Evolutionary conservation across 495 filamentous ascomycete species (phyloP).

Genomic region (Podospora pseudocomata): DNA sequence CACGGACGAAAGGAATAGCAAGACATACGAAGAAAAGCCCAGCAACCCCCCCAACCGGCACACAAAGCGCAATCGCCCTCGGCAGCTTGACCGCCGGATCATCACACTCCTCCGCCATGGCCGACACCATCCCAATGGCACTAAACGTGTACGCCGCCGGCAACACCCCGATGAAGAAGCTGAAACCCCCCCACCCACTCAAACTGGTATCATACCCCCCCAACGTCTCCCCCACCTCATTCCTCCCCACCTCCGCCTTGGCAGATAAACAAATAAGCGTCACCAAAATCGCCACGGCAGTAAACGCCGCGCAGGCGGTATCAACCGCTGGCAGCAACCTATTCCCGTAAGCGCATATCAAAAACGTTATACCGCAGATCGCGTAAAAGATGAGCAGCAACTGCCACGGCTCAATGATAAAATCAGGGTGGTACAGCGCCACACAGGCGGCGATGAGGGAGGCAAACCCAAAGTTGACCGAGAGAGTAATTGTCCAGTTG

Average conservation of each 20-base stretch:
- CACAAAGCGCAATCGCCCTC: slow-evolving; percentile 55
- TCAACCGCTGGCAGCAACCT: slow-evolving; percentile 56
- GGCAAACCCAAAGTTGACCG: slow-evolving; percentile 60
- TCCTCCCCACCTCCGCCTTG: slow-evolving; percentile 51
- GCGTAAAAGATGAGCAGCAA: slow-evolving; percentile 61
- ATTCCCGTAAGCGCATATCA: slow-evolving; percentile 57
- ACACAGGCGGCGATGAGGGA: slow-evolving; percentile 56
- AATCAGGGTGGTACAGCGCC: slow-evolving; percentile 49
- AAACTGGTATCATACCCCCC: slow-evolving; percentile 51
- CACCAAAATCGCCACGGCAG: slow-evolving; percentile 52
- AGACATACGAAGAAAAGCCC: slow-evolving; percentile 55
- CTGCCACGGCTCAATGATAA: slow-evolving; percentile 49
- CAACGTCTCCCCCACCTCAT: slow-evolving; percentile 36
- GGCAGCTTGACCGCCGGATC: slow-evolving; percentile 56
- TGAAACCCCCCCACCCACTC: slow-evolving; percentile 52
- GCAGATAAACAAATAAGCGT: slow-evolving; percentile 55
- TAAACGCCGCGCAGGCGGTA: slow-evolving; percentile 56
- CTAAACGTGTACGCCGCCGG: slow-evolving; percentile 54
- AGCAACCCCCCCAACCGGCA: slow-evolving; percentile 56
- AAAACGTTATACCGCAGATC: slow-evolving; percentile 54
- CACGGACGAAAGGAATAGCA: background rate
- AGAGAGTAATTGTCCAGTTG: slow-evolving; percentile 62
- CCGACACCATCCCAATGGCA: slow-evolving; percentile 59
- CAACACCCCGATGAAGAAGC: slow-evolving; percentile 54
- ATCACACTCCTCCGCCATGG: slow-evolving; percentile 55